Evolutionary conservation across 441 rosid species (phyloP).

Genomic region (Manihot esculenta): DNA sequence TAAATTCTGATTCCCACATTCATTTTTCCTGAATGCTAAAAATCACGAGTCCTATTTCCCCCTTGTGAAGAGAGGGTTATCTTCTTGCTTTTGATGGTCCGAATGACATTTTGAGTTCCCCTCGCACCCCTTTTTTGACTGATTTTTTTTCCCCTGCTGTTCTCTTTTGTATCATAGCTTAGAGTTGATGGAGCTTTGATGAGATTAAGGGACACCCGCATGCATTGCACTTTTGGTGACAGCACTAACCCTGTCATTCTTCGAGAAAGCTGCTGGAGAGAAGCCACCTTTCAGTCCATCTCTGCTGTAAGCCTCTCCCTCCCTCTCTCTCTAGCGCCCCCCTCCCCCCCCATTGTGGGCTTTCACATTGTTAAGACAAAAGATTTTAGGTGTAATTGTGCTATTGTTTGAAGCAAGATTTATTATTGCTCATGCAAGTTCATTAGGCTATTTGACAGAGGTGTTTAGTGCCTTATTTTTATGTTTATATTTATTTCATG

Average conservation of each 20-base stretch:
- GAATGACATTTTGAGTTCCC: background rate
- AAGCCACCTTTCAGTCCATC: slow-evolving; percentile 67
- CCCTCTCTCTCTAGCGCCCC: no score
- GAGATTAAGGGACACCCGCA: slow-evolving; percentile 93
- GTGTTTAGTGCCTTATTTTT: background rate
- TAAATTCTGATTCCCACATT: background rate
- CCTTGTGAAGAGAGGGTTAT: background rate
- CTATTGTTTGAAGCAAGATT: no score
- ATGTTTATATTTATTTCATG: background rate
- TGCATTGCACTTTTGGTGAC: slow-evolving; percentile 66
- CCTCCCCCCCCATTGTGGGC: no score
- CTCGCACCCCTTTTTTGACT: background rate
- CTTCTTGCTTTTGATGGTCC: background rate
- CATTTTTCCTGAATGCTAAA: background rate
- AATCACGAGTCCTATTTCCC: background rate
- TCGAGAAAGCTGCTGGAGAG: slow-evolving; percentile 93
- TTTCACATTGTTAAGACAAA: no score
- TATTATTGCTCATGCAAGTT: no score
- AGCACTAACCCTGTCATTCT: slow-evolving; percentile 53
- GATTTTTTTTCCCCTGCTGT: background rate
- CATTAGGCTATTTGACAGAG: no score
- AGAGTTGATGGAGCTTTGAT: slow-evolving; percentile 96
- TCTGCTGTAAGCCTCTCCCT: slow-evolving; percentile 51
- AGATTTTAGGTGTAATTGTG: no score
- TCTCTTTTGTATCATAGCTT: slow-evolving; percentile 48